phyloP scores from a whole-genome alignment of 192 early-diverging fungal species.

The Coemansia sp. region DNA sequence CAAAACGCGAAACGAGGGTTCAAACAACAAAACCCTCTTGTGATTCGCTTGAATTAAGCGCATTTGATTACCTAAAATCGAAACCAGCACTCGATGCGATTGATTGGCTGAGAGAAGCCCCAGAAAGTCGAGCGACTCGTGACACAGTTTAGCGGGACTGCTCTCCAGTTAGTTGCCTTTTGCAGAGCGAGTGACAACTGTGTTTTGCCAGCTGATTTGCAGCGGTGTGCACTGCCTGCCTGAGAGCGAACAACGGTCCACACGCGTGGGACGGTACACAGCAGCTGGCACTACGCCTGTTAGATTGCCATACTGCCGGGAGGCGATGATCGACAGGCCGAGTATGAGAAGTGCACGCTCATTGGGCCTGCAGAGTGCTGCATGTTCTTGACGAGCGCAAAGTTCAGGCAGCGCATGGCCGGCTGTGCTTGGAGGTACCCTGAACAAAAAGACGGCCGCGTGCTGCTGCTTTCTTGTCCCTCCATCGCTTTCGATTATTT shows the following conservation, averaged over 20 bases:
- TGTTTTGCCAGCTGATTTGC: neutral
- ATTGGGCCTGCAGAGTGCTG: slow-evolving; percentile 3
- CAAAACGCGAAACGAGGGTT: slow-evolving; percentile 2
- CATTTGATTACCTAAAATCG: too few species aligned
- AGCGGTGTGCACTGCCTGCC: neutral
- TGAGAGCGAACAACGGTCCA: too few species aligned
- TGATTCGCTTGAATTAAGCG: neutral
- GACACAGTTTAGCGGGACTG: neutral
- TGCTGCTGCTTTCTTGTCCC: too few species aligned
- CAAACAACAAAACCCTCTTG: neutral
- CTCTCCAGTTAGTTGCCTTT: slow-evolving; percentile 1
- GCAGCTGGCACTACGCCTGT: too few species aligned
- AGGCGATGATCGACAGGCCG: slow-evolving; percentile 1
- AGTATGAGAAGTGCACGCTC: slow-evolving; percentile 6
- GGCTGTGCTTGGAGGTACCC: neutral
- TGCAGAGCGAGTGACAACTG: neutral
- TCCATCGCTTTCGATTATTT: too few species aligned
- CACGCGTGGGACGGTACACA: too few species aligned
- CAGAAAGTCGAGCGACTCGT: neutral
- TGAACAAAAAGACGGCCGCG: too few species aligned
- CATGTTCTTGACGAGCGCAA: neutral
- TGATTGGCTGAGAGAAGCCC: neutral
- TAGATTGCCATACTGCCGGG: too few species aligned
- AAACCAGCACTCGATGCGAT: neutral
- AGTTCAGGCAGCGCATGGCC: neutral